phyloP scores from a whole-genome alignment of 2,329 filamentous ascomycete species.

The Atkinsonella hypoxylon region DNA sequence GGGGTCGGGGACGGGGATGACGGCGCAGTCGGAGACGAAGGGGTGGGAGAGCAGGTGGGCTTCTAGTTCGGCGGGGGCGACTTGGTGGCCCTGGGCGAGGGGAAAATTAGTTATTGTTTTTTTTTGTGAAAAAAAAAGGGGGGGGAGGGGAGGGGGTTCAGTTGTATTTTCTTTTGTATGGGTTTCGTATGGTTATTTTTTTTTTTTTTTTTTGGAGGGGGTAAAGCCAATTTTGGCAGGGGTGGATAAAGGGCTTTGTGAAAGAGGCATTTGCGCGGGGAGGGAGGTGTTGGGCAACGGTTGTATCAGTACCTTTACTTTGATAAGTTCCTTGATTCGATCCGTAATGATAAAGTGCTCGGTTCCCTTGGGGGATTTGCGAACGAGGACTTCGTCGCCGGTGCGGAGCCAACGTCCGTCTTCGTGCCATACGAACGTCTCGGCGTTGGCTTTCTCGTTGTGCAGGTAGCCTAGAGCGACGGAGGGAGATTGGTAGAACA shows the following conservation, averaged over 20 bases:
- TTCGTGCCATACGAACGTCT: constrained; percentile 58
- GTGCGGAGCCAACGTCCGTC: constrained; percentile 71
- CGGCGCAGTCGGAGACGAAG: constrained; percentile 59
- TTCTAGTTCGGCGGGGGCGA: constrained; percentile 69
- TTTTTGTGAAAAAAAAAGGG: neutral
- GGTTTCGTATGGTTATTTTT: neutral
- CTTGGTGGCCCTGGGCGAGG: constrained; percentile 53
- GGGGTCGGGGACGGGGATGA: constrained; percentile 55
- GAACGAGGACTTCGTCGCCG: constrained; percentile 70
- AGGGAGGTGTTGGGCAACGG: neutral
- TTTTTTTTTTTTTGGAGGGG: neutral
- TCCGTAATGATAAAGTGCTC: constrained; percentile 83
- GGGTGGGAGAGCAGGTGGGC: constrained; percentile 61
- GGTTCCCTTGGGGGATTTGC: constrained; percentile 48
- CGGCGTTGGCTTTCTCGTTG: constrained; percentile 69
- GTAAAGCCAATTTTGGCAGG: neutral
- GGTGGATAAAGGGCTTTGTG: neutral
- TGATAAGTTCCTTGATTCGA: constrained; percentile 59
- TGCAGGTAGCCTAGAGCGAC: constrained; percentile 76
- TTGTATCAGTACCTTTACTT: constrained; percentile 50
- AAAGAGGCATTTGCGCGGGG: too few species aligned
- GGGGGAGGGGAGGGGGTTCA: too few species aligned
- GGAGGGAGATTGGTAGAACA: constrained; percentile 65
- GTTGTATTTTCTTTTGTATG: neutral
- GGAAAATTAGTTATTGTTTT: neutral